These are phyloP conservation scores for Trichoderma semiorbis DNA, from an alignment of 2,329 filamentous ascomycete species.

Conservation along the genomic window DNA sequence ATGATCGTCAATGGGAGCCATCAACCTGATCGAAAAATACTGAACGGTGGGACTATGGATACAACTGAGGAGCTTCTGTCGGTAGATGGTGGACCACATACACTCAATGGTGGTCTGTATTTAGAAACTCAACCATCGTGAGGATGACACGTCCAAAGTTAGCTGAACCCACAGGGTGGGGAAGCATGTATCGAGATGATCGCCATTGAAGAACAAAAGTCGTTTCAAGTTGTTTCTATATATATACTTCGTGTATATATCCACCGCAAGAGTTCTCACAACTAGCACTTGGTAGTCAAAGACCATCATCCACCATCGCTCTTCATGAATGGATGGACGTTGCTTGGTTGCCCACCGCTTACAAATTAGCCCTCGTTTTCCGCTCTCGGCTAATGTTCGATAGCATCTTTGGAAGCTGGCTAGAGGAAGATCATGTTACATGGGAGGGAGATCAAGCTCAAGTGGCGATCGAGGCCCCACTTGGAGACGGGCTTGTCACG, in stretches of 20 bases:
- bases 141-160: neutral
- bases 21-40: neutral
- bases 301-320: neutral
- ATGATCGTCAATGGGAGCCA: neutral
- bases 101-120: neutral
- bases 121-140: neutral
- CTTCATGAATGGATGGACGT: neutral
- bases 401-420: neutral
- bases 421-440: neutral
- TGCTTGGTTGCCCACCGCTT: neutral
- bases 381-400: neutral
- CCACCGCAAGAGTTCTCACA: neutral
- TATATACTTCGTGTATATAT: neutral
- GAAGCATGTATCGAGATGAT: neutral
- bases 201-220: neutral
- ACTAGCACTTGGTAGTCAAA: neutral
- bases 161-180: neutral
- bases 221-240: neutral
- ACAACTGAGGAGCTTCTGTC: neutral
- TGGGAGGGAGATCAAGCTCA: neutral
- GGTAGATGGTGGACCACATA: neutral
- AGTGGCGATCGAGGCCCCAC: neutral
- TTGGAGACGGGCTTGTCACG: neutral
- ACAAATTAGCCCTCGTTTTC: neutral
- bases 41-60: neutral